Base-by-base conservation (phyloP, 129 eudicot genomes). In the Flaveria trinervia region DNA sequence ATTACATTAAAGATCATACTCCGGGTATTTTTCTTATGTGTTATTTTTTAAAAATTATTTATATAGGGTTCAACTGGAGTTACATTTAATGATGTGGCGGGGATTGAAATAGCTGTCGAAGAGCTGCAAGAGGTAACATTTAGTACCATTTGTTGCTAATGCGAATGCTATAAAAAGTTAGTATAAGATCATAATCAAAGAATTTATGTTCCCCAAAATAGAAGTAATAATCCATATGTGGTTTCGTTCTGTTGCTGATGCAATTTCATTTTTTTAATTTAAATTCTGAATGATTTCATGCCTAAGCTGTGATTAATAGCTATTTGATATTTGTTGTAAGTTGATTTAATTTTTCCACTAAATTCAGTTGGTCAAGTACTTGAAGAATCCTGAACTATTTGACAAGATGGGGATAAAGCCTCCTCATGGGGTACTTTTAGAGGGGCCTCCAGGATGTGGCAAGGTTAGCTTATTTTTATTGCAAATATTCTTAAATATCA, bases 401-500 rank as follows among this genome's bases (percentile, higher is more conserved):
- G 97, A 90, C 60, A 83, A 93, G 56, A 76, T 93, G 93, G 97
- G 92, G 45, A 89, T 90, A 80, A 93, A 93, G 81, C 96, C 97
- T 75, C 98, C 98, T 68, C 97, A 93, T 69, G 98, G 98, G 15
- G 98, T 90, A 69, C 95, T 93, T 74, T 82, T 93, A 36, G 98
- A 88, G 82, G 98, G 97, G 30, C 98, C 98, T 84, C 98, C 98
- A 46, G 98, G 98, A 66, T 90, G 97, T 46, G 98, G 98, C 61
- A 93, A 93, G 92, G 98, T 92, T 65, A 22, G 59, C 74, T 28
- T 65, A 64, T 54, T 48, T 25, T 7, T 39, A 11, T 82, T 52
- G 74, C 45, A 51, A 75, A 17, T 55, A 7, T 48, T 46, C 5
- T 5, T 79, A 23, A 18, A 46, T 33, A 65, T 44, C 8, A 23